phyloP scores from a whole-genome alignment of 805 yeast genomes.

The Pichia kluyveri region DNA sequence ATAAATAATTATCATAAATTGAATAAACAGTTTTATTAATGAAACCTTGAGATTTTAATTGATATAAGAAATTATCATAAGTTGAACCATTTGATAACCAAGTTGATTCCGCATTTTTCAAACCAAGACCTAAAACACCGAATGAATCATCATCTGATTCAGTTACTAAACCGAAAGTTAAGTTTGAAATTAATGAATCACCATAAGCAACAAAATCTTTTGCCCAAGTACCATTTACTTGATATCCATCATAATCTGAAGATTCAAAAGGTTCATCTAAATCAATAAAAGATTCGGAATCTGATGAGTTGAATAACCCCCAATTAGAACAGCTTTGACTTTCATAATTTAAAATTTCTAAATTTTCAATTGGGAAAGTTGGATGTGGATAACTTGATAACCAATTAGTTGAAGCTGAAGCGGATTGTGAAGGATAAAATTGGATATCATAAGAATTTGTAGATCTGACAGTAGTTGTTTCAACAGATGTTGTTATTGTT shows the following conservation, averaged over 20 bases:
- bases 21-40: constrained; percentile 49
- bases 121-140: constrained; percentile 65
- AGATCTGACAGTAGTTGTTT: not conserved
- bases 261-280: constrained; percentile 29
- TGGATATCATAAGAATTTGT: constrained; percentile 2
- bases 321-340: constrained; percentile 26
- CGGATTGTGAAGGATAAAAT: constrained; percentile 5
- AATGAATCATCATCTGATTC: constrained; percentile 38
- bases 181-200: constrained; percentile 32
- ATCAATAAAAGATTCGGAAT: constrained; percentile 26
- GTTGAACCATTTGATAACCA: constrained; percentile 10
- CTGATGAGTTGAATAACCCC: constrained; percentile 33
- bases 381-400: constrained; percentile 8
- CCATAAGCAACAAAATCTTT: constrained; percentile 47
- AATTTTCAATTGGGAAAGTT: constrained; percentile 3
- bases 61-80: constrained; percentile 57
- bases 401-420: constrained; percentile 3
- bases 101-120: constrained; percentile 54
- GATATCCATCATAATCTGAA: constrained; percentile 33
- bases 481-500: not conserved
- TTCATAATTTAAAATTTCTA: constrained; percentile 6
- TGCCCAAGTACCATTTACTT: constrained; percentile 41
- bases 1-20: constrained; percentile 38
- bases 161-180: constrained; percentile 65
- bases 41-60: constrained; percentile 44